Evolutionary conservation across 169 alveolate species (phyloP), one percentile per base, ranked within the genome.

Genomic region (Cryptosporidium ryanae): DNA sequence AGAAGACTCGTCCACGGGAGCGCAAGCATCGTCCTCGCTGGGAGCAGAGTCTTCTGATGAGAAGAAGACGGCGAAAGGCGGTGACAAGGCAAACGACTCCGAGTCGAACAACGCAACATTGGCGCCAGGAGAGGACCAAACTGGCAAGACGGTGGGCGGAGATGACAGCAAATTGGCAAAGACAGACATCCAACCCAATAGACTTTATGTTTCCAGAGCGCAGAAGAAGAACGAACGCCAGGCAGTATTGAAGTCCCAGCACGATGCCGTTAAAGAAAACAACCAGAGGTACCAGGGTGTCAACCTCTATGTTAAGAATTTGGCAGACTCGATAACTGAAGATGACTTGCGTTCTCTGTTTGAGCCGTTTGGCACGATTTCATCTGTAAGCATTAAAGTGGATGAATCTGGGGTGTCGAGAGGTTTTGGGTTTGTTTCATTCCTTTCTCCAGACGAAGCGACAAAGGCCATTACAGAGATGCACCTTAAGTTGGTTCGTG

Each of bases 371-470:
- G 99, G 99, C 0, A 91, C 96, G 32, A 92, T 96, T 49, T 95
- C 97, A 38, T 92, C 96, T 44, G 98, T 97, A 13, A 94, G 94
- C 68, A 97, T 97, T 12, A 97, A 96, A 98, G 91, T 92, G 55
- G 98, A 96, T 91, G 98, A 94, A 65, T 91, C 94, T 52, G 96
- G 97, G n/a, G 95, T 91, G 31, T 94, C 98, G 55, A 95, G 96
- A 90, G 99, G 99, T 44, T 98, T 97, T 84, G 99, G 99, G 32
- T 98, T 96, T 89, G 99, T 97, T 23, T 97, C 99, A 93, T 98
- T 96, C 93, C 91, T 93, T 64, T 90, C 95, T 21, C 97, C 98
- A 15, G 99, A 97, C 66, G 99, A 97, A 91, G 99, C 99, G 12
- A 96, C 97, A 32, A 95, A 94, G 90, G 99, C 99, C 10, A 97